Percentiles rank a stretch among this genome's conserved stretches.
These are phyloP conservation scores for Penicillium simplicissimum DNA, from an alignment of 495 filamentous ascomycete genomes.

Conservation along the genomic window DNA sequence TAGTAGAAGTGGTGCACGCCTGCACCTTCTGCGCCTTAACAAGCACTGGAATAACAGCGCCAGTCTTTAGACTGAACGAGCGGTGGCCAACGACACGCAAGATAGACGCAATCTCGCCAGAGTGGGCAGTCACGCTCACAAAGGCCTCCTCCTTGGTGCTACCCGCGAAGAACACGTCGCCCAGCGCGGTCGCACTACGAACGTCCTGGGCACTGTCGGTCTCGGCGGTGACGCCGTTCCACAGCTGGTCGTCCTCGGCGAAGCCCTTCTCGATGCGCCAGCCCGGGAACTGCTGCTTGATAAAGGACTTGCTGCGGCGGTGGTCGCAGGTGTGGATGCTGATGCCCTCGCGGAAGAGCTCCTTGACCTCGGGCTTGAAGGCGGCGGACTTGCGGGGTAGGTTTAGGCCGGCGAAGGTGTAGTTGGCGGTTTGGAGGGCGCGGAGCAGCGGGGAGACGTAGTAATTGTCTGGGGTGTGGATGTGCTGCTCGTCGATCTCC, in stretches of 20 bases:
- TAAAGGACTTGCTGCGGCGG: conserved; percentile 57
- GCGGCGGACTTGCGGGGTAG: conserved; percentile 45
- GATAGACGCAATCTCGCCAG: conserved; percentile 60
- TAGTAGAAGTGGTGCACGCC: conserved; percentile 25
- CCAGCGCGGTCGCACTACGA: conserved; percentile 55
- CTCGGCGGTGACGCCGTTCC: conserved; percentile 58
- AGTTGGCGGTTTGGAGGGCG: conserved; percentile 62
- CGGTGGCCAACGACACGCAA: conserved; percentile 62
- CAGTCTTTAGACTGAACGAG: conserved; percentile 60
- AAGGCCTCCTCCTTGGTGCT: conserved; percentile 47
- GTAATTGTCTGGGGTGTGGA: conserved; percentile 65
- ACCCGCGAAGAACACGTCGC: conserved; percentile 57
- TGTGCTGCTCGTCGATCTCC: conserved; percentile 49
- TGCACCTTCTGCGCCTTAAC: conserved; percentile 53
- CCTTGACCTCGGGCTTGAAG: conserved; percentile 67
- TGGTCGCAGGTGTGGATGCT: conserved; percentile 80
- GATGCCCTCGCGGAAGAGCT: conserved; percentile 70
- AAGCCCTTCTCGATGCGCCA: conserved; percentile 66
- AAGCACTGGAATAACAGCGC: conserved; percentile 70
- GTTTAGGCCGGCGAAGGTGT: conserved; percentile 58
- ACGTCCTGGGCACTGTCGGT: conserved; percentile 54
- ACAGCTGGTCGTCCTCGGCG: conserved; percentile 60
- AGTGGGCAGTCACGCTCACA: conserved; percentile 69
- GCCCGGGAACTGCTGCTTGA: conserved; percentile 55
- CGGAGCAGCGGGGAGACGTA: conserved; percentile 71